Evolutionary conservation across 1,139 yeast species (phyloP), one percentile per base, ranked within the genome.

Genomic region (Yamadazyma trypodendri): DNA sequence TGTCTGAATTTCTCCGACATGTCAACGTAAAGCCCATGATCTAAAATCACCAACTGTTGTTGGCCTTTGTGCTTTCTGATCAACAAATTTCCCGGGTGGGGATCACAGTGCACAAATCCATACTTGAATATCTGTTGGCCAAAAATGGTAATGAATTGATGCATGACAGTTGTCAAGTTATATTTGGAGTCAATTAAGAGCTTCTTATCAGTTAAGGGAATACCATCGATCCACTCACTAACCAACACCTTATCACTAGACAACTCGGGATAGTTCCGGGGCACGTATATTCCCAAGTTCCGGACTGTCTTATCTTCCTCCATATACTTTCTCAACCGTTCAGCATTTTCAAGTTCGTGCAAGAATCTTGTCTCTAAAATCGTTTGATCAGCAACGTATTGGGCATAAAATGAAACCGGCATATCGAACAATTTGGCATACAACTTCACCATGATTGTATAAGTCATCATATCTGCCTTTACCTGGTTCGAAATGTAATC

Each of bases 81-180:
- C 41, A 84, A 55, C 43, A 85, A 59, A 53, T 85, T 85, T 3
- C 95, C 95, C 1, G 94, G 94, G 53, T 85, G 95, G 6, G 92
- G 87, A 55, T 85, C 95, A 36, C 89, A 79, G 56, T 85, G 94
- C 12, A 85, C 80, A 42, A 78, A 69, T 6, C 94, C 94, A 76
- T 86, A 84, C 30, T 73, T 67, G 56, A 84, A 85, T 22, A 84
- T 81, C 62, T 83, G 90, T 41, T 76, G 74, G 6, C 86, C 80
- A 47, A 81, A 81, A 12, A 81, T 63, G 23, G 65, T 64, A 31
- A 81, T 59, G 46, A 83, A 75, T 40, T 72, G 75, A 14, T 65
- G 58, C 77, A 84, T 71, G 14, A 80, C 64, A 12, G 55, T 46
- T 14, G 61, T 50, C 15, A 75, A 58, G 49, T 77, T 63, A 50